A percentile compares a stretch with the other conserved stretches of the same genome.
Conservation (phyloP, 73 alveolate species). For the Paramecium caudatum region DNA sequence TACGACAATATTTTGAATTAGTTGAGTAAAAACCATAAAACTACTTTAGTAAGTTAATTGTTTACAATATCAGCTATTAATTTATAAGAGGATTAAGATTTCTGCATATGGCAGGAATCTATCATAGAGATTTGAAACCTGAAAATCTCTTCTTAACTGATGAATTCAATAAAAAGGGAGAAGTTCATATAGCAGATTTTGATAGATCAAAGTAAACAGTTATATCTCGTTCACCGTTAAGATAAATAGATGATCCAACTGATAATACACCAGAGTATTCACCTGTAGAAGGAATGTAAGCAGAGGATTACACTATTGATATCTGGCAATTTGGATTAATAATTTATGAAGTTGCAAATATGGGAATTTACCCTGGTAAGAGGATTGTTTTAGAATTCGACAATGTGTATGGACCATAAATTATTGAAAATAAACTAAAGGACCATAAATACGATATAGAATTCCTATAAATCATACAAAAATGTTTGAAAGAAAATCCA, state of each 20-base stretch:
- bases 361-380: background rate
- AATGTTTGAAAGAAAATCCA: slow-evolving; percentile 20
- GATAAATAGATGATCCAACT: no score
- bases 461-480: background rate
- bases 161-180: slow-evolving; percentile 72
- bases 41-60: background rate
- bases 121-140: slow-evolving; percentile 89
- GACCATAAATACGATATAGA: background rate
- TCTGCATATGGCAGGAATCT: slow-evolving; percentile 14
- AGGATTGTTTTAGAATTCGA: background rate
- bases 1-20: background rate
- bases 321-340: slow-evolving; percentile 41
- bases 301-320: slow-evolving; percentile 1
- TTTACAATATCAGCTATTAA: background rate
- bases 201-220: slow-evolving; percentile 21
- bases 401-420: background rate
- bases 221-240: no score
- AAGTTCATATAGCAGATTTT: slow-evolving; percentile 33
- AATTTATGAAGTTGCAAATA: background rate
- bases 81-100: slow-evolving; percentile 8
- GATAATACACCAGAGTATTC: slow-evolving; percentile 35
- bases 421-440: background rate
- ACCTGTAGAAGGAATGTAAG: background rate
- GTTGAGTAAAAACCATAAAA: background rate
- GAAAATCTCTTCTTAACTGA: slow-evolving; percentile 85